Evolutionary conservation across 768 basidiomycete genomes (phyloP).

Genomic region (Phlebiopsis gigantea): DNA sequence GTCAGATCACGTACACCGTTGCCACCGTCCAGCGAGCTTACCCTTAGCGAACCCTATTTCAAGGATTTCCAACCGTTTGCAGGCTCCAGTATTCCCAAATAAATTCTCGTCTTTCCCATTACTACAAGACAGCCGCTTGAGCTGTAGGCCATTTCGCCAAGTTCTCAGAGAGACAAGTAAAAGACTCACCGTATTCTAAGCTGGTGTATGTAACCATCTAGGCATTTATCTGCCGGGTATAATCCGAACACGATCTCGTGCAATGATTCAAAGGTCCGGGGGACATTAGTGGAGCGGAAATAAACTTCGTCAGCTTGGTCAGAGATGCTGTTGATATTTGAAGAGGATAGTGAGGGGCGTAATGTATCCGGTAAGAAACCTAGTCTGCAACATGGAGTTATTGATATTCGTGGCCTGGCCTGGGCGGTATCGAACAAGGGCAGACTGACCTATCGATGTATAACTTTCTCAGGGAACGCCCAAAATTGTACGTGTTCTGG

Average conservation of each 20-base stretch:
- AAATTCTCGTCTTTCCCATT: conserved; percentile 70
- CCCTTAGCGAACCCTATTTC: conserved; percentile 62
- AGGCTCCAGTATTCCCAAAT: conserved; percentile 61
- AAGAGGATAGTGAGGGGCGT: not conserved
- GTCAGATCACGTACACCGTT: not conserved
- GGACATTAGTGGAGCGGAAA: conserved; percentile 74
- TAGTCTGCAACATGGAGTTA: too few species aligned
- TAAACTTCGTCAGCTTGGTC: conserved; percentile 38
- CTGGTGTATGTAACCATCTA: conserved; percentile 38
- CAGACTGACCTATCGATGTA: conserved; percentile 58
- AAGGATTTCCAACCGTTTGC: conserved; percentile 60
- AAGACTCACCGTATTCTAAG: conserved; percentile 51
- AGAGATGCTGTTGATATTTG: conserved; percentile 24
- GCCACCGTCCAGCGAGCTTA: conserved; percentile 18
- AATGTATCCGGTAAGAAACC: conserved; percentile 53
- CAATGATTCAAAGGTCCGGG: conserved; percentile 70
- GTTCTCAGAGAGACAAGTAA: not conserved
- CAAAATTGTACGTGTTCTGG: conserved; percentile 44
- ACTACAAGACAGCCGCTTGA: conserved; percentile 35
- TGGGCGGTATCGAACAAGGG: not conserved
- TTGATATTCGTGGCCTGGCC: not conserved
- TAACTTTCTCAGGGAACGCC: conserved; percentile 50
- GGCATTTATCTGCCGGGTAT: conserved; percentile 53
- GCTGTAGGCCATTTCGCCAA: not conserved
- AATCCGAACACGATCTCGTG: conserved; percentile 72